Conservation (phyloP, 371 early-diverging fungal species). For the Polyrhizophydium stewartii region DNA sequence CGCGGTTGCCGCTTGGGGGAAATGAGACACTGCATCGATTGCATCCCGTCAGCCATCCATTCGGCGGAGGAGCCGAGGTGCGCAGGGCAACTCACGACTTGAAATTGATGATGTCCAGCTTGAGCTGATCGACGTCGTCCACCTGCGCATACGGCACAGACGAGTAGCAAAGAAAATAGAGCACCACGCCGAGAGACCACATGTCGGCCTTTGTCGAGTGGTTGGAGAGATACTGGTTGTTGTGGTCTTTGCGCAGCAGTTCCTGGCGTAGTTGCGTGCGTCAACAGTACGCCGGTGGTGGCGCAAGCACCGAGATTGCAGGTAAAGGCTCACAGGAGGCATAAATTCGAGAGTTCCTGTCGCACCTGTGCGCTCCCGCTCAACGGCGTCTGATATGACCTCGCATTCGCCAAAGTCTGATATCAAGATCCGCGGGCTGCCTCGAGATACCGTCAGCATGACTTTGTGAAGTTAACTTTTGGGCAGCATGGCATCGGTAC, state of each 20-base stretch:
- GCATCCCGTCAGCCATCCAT: no score
- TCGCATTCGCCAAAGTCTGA: slow-evolving; percentile 98
- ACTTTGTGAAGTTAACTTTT: not conserved
- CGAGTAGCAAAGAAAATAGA: slow-evolving; percentile 86
- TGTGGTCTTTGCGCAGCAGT: slow-evolving; percentile 15
- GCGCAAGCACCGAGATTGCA: not conserved
- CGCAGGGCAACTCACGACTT: slow-evolving; percentile 8
- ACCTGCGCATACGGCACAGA: slow-evolving; percentile 76
- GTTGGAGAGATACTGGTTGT: slow-evolving; percentile 22
- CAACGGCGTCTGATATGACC: slow-evolving; percentile 39
- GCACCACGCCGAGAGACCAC: slow-evolving; percentile 93
- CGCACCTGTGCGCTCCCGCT: slow-evolving; percentile 79
- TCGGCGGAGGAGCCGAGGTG: no score
- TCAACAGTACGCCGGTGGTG: not conserved
- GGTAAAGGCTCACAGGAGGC: slow-evolving; percentile 56
- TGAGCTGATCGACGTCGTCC: slow-evolving; percentile 82
- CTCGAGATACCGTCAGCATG: not conserved
- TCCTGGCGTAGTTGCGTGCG: slow-evolving; percentile 14
- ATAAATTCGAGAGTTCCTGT: slow-evolving; percentile 95
- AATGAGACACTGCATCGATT: slow-evolving; percentile 10
- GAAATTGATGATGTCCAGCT: slow-evolving; percentile 71
- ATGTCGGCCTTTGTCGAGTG: slow-evolving; percentile 86
- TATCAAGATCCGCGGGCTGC: slow-evolving; percentile 76
- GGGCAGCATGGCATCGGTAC: not conserved
- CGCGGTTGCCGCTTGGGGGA: slow-evolving; percentile 15